Conservation (phyloP, 1,284 basidiomycete genomes). For the Fomitopsis palustris region DNA sequence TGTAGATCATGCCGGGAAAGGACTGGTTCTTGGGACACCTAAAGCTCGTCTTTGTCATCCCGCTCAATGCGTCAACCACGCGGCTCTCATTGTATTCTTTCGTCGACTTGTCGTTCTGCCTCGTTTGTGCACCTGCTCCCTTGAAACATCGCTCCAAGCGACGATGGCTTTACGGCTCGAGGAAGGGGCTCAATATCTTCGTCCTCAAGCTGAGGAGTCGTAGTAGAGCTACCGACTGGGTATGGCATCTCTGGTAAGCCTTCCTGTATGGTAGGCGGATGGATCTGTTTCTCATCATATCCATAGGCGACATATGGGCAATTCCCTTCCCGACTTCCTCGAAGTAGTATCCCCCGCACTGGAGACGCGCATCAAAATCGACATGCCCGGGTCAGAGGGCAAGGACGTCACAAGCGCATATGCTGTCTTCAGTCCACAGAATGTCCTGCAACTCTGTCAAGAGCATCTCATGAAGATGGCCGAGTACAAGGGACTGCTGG, state of each 20-base stretch:
- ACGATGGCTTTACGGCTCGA: conserved; percentile 39
- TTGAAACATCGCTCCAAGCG: conserved; percentile 37
- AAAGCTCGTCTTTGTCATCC: conserved; percentile 66
- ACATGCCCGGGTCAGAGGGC: conserved; percentile 50
- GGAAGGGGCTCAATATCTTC: conserved; percentile 74
- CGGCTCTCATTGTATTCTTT: conserved; percentile 78
- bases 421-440: conserved; percentile 51
- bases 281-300: background rate
- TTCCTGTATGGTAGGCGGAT: background rate
- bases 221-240: conserved; percentile 76
- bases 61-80: conserved; percentile 55
- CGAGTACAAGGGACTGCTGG: conserved; percentile 63
- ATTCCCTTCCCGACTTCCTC: conserved; percentile 40
- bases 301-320: conserved; percentile 58
- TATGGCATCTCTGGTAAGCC: conserved; percentile 73
- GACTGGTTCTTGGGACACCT: conserved; percentile 65
- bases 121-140: conserved; percentile 61
- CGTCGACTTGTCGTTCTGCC: conserved; percentile 75
- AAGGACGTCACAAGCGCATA: conserved; percentile 33
- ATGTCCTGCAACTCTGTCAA: conserved; percentile 57
- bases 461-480: conserved; percentile 48
- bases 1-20: conserved; percentile 56
- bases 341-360: conserved; percentile 46
- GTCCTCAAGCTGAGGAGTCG: conserved; percentile 74
- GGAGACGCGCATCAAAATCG: conserved; percentile 60